Base-by-base conservation (phyloP, 2,329 filamentous ascomycete species). In the Macrophomina pseudophaseolina region DNA sequence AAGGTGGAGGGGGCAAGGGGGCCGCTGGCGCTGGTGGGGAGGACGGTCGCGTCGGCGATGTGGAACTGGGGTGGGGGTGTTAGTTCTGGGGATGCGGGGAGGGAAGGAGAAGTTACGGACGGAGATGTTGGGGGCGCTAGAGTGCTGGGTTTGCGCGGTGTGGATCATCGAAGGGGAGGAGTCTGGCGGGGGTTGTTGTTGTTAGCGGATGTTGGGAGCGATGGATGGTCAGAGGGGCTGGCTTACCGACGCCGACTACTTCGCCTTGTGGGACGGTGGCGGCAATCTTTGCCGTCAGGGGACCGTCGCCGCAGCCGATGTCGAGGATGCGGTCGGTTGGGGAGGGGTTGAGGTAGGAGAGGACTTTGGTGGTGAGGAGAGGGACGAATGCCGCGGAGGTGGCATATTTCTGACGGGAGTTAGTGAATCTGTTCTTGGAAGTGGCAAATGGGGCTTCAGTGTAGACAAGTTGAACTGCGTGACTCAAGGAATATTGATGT, bases 301-400 rank as follows among this genome's bases (percentile, higher is more conserved):
- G 69, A 38, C 80, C 79, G 65, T 81, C 78, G 58, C 78, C 78
- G 68, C 77, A 79, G 67, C 78, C 78, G 32, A 80, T 72, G 70
- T 80, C 78, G 62, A 81, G 74, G 70, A 82, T 79, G 16, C 54
- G 70, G 65, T 81, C 78, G 40, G 48, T 71, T 6, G 74, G 72
- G 64, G 72, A 68, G 3, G 75, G 71, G 67, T 72, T 68, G 56
- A 82, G 78, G 70, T 80, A 76, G 46, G 74, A 68, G 56, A 79
- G 56, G 14, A 82, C 72, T 56, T 71, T 78, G 3, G 74, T 71
- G 12, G 80, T 81, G 52, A 82, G 78, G 59, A 75, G 70, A 28
- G 79, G 78, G 30, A 81, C 79, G 71, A 82, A 82, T 68, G 72
- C 66, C 23, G 80, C 80, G 32, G 78, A 73, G 52, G 73, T 71